Conservation (phyloP, 352 stramenopile species). For the Globisporangium recalcitrans region DNA sequence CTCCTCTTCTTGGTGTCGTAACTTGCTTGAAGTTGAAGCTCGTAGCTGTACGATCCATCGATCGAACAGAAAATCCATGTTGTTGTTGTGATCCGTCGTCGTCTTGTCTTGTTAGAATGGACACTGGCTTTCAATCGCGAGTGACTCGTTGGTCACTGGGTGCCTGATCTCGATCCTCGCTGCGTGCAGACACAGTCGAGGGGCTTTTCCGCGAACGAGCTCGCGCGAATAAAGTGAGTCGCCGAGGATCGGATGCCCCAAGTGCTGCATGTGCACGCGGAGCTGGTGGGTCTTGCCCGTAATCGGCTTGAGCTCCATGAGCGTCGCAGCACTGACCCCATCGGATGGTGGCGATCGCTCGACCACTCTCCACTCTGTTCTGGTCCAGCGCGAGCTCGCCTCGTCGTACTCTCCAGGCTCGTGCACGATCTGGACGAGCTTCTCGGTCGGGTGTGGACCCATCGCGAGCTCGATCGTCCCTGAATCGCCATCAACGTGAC, state of each 20-base stretch:
- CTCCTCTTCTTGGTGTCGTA: neutral
- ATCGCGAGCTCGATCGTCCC: slow-evolving; percentile 41
- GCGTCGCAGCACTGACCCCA: slow-evolving; percentile 13
- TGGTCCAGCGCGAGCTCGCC: slow-evolving; percentile 14
- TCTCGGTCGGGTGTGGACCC: slow-evolving; percentile 38
- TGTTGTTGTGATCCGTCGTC: neutral
- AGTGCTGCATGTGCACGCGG: slow-evolving; percentile 89
- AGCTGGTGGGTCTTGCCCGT: slow-evolving; percentile 93
- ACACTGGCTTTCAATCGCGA: slow-evolving; percentile 34
- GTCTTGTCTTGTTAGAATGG: slow-evolving; percentile 14
- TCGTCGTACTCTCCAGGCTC: slow-evolving; percentile 10
- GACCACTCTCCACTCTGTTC: slow-evolving; percentile 20
- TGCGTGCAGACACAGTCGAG: slow-evolving; percentile 51
- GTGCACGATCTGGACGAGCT: slow-evolving; percentile 52
- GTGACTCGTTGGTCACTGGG: slow-evolving; percentile 29
- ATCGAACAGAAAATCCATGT: neutral
- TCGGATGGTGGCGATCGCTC: neutral
- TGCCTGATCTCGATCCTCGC: slow-evolving; percentile 34
- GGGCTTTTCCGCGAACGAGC: slow-evolving; percentile 32
- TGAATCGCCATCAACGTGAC: slow-evolving; percentile 23
- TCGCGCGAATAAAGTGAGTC: slow-evolving; percentile 82
- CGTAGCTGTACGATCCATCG: neutral
- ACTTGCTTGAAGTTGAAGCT: slow-evolving; percentile 8
- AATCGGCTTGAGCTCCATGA: slow-evolving; percentile 63
- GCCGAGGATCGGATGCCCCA: slow-evolving; percentile 91